Base-by-base conservation (phyloP, 768 basidiomycete genomes). In the Russula ochroleuca region DNA sequence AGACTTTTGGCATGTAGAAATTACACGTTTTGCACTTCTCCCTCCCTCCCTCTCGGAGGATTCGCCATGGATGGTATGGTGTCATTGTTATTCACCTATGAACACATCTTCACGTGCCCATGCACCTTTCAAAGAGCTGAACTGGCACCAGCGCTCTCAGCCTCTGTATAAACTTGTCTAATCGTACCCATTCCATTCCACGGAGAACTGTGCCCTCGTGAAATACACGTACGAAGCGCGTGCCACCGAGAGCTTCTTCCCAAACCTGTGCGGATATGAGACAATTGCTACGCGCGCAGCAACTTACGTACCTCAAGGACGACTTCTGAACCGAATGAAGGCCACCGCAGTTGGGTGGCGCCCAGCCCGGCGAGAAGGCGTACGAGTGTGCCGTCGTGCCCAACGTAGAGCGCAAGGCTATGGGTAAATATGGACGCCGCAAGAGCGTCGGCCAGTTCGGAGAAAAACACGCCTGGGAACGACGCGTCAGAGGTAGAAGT, bases 371-470 rank as follows among this genome's bases (percentile, higher is more conserved):
- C 72, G 2, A 74, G 71, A 11, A 76, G 70, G 23, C 75, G 70
- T 59, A 76, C 75, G 75, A 82, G 78, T 11, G 78, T 74, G 9
- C 80, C 79, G 57, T 82, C 80, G 59, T 82, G 81, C 5, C 79
- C 81, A 6, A 81, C 76, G 50, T 79, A 78, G 63, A 81, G 74
- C 41, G 72, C 72, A 21, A 79, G 54, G 58, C 77, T 79, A 69
- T 74, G 70, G 0, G 67, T 25, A 17, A 49, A 49, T 49, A 15
- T 51, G 0, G 75, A 77, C 6, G 68, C 66, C 9, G 65, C 71
- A 67, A 81, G 73, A 17, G 69, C 64, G 33, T 75, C 69, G 9
- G 74, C 72, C 59, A 82, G 69, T 64, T 82, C 80, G 17, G 72
- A 65, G 65, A 81, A 76, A 72, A 82, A 78, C 25, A 77, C 80